Conservation (phyloP, 2,329 filamentous ascomycete species). For the Colletotrichum sp. region DNA sequence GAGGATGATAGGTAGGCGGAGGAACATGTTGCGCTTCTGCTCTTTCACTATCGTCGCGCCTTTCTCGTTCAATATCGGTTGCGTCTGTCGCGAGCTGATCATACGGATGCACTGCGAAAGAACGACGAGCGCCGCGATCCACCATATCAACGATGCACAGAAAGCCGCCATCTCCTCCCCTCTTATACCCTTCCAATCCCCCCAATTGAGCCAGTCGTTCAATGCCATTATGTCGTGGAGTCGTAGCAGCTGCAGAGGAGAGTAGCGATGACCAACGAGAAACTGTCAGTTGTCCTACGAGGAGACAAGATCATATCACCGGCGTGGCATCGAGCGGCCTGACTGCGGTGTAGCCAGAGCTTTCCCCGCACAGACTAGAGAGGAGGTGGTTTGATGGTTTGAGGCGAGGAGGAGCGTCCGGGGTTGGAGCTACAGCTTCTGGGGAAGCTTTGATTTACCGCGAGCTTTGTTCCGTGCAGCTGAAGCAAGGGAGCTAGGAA, state of each 20-base stretch:
- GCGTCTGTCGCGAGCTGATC: background rate
- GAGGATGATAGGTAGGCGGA: background rate
- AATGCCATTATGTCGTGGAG: background rate
- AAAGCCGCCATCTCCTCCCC: background rate
- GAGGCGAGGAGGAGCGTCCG: background rate
- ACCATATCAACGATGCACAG: background rate
- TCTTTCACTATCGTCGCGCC: background rate
- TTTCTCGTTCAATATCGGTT: background rate
- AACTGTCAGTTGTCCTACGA: background rate
- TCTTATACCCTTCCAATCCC: background rate
- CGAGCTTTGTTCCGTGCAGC: background rate
- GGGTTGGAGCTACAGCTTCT: background rate
- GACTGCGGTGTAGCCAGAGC: slow-evolving; percentile 4
- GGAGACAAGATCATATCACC: background rate
- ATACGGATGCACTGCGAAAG: slow-evolving; percentile 5
- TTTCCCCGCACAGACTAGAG: slow-evolving; percentile 11
- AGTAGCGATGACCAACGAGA: background rate
- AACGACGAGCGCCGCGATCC: slow-evolving; percentile 6
- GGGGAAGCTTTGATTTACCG: background rate
- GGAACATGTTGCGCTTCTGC: background rate
- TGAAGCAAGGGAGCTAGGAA: background rate
- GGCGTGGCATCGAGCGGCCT: background rate
- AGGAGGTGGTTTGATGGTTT: background rate
- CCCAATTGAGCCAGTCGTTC: background rate
- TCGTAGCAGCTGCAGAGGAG: background rate